Conservation (phyloP, 2,329 filamentous ascomycete genomes). For the Aspergillus aculeatus region DNA sequence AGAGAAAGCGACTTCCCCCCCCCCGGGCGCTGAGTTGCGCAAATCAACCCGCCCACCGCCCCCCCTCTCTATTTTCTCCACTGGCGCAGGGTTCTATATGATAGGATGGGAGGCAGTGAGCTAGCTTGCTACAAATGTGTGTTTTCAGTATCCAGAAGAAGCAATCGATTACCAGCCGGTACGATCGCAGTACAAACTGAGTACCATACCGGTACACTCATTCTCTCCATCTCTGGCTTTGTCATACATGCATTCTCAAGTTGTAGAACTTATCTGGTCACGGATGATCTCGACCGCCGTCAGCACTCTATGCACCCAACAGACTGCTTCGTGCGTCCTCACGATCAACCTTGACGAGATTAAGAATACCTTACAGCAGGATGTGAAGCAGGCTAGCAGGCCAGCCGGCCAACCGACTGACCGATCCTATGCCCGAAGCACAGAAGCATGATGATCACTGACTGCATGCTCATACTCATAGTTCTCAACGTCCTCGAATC, state of each 20-base stretch:
- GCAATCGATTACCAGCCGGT: no score
- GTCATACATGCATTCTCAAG: neutral
- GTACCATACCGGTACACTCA: neutral
- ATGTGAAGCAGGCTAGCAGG: slow-evolving; percentile 1
- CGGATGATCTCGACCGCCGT: neutral
- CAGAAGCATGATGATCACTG: neutral
- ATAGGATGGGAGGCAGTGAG: no score
- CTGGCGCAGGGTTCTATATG: no score
- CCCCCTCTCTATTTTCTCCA: neutral
- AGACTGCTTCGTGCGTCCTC: slow-evolving; percentile 3
- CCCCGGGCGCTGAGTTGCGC: neutral
- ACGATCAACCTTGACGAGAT: neutral
- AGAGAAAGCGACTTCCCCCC: no score
- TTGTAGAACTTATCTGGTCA: neutral
- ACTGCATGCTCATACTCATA: no score
- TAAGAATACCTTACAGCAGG: slow-evolving; percentile 10
- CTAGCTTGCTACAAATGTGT: no score
- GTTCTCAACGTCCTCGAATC: no score
- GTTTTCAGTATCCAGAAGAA: no score
- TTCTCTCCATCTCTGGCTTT: no score
- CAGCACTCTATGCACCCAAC: slow-evolving; percentile 8
- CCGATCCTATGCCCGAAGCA: neutral
- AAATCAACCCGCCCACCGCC: neutral
- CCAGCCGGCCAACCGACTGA: neutral
- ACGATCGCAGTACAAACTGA: neutral